phyloP scores from a whole-genome alignment of 805 yeast species.

The Cyberlindnera mississippiensis region DNA sequence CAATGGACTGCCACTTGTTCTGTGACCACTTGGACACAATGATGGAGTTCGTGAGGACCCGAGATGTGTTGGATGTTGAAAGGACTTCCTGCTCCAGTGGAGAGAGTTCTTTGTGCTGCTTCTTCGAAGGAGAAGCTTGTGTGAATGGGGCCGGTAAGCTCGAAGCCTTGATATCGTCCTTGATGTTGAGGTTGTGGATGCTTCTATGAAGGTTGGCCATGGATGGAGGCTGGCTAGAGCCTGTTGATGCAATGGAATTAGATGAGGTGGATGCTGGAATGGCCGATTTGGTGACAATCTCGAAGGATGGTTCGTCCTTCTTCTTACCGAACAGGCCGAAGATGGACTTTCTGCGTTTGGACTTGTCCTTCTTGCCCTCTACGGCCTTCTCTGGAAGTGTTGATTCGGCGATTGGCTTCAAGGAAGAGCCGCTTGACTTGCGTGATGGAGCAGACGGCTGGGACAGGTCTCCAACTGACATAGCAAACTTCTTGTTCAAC shows the following conservation, averaged over 20 bases:
- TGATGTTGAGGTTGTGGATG: conserved; percentile 2
- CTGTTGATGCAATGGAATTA: not conserved
- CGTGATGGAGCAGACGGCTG: not conserved
- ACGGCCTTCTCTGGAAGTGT: not conserved
- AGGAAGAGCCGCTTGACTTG: no score
- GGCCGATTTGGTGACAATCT: conserved; percentile 21
- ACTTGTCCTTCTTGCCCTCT: conserved; percentile 9
- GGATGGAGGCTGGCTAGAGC: conserved; percentile 1
- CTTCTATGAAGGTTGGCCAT: conserved; percentile 16
- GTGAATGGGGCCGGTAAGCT: conserved; percentile 10
- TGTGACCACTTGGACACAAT: conserved; percentile 23
- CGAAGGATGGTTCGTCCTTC: conserved; percentile 22
- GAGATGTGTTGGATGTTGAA: conserved; percentile 1
- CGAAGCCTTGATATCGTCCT: not conserved
- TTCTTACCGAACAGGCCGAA: conserved; percentile 22
- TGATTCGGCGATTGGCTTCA: not conserved
- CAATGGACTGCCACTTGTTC: conserved; percentile 23
- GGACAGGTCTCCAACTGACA: conserved; percentile 8
- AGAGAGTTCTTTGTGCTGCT: conserved; percentile 1
- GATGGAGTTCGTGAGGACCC: conserved; percentile 14
- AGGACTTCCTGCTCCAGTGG: conserved; percentile 12
- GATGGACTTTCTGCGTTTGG: conserved; percentile 23
- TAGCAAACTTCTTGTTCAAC: conserved; percentile 10
- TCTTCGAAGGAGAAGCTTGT: not conserved
- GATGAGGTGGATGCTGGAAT: conserved; percentile 2